Percentiles rank a stretch among this genome's conserved stretches.
Evolutionary conservation across 805 yeast genomes (phyloP).

Genomic region (Barnettozyma sp.): DNA sequence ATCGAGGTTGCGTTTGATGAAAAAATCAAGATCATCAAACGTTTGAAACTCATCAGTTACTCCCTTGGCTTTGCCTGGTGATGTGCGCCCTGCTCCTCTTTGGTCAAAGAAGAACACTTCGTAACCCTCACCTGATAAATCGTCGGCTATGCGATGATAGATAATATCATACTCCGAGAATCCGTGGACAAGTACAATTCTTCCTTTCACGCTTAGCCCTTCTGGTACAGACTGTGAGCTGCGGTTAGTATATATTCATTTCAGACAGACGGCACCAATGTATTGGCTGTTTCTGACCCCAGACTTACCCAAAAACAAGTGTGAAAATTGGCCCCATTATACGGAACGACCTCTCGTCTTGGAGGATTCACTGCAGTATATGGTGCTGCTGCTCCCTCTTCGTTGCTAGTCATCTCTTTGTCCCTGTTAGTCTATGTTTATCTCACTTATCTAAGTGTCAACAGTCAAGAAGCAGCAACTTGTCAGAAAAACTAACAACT

Average conservation of each 20-base stretch:
- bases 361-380: constrained; percentile 9
- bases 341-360: not conserved
- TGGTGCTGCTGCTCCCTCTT: constrained; percentile 10
- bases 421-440: too few relatives aligned
- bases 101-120: constrained; percentile 68
- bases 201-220: constrained; percentile 36
- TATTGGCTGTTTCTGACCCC: too few relatives aligned
- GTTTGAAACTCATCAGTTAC: constrained; percentile 48
- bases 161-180: constrained; percentile 52
- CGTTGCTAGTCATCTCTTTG: too few relatives aligned
- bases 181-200: constrained; percentile 62
- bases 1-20: constrained; percentile 40
- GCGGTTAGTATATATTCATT: too few relatives aligned
- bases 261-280: too few relatives aligned
- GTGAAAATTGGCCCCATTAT: constrained; percentile 3
- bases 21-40: constrained; percentile 53
- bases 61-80: constrained; percentile 48
- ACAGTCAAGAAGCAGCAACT: too few relatives aligned
- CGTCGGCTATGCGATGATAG: constrained; percentile 49
- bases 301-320: constrained; percentile 7
- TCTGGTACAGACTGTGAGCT: constrained; percentile 31
- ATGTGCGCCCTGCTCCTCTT: constrained; percentile 67
- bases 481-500: not conserved
- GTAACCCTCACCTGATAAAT: constrained; percentile 44
- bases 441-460: too few relatives aligned